Evolutionary conservation across 2,329 filamentous ascomycete genomes (phyloP).

Genomic region (Talaromyces sp.): DNA sequence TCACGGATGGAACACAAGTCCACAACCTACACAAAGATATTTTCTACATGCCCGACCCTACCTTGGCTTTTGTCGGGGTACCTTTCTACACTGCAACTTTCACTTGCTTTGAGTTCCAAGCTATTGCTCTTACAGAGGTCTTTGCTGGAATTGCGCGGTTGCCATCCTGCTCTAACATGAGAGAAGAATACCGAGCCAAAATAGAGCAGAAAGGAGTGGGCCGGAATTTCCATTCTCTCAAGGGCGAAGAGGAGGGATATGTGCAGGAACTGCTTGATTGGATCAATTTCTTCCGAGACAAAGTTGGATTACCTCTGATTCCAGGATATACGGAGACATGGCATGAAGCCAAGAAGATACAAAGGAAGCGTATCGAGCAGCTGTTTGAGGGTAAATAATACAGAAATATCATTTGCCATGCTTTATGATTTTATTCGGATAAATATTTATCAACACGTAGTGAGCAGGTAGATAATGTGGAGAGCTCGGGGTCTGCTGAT

Average conservation of each 20-base stretch:
- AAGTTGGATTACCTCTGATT: slow-evolving; percentile 25
- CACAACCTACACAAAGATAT: slow-evolving; percentile 71
- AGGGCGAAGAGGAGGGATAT: slow-evolving; percentile 14
- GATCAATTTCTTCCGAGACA: slow-evolving; percentile 30
- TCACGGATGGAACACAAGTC: slow-evolving; percentile 62
- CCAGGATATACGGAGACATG: slow-evolving; percentile 35
- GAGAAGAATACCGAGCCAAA: slow-evolving; percentile 21
- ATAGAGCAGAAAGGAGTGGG: slow-evolving; percentile 13
- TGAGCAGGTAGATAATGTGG: not conserved
- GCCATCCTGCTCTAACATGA: slow-evolving; percentile 40
- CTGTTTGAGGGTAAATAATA: slow-evolving; percentile 9
- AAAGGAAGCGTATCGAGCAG: slow-evolving; percentile 25
- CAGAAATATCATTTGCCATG: not conserved
- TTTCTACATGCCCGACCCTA: slow-evolving; percentile 68
- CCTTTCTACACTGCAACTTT: slow-evolving; percentile 66
- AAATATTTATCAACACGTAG: not conserved
- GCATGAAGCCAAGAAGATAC: slow-evolving; percentile 29
- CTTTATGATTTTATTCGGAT: not conserved
- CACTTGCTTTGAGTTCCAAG: slow-evolving; percentile 69
- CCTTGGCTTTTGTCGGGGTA: slow-evolving; percentile 64
- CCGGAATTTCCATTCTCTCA: slow-evolving; percentile 17
- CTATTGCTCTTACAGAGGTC: slow-evolving; percentile 59
- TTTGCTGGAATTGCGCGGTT: slow-evolving; percentile 53
- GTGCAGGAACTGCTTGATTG: slow-evolving; percentile 18
- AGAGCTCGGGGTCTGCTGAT: not conserved